Base-by-base conservation (phyloP, 192 early-diverging fungal genomes). In the Globomyces pollinis-pini region DNA sequence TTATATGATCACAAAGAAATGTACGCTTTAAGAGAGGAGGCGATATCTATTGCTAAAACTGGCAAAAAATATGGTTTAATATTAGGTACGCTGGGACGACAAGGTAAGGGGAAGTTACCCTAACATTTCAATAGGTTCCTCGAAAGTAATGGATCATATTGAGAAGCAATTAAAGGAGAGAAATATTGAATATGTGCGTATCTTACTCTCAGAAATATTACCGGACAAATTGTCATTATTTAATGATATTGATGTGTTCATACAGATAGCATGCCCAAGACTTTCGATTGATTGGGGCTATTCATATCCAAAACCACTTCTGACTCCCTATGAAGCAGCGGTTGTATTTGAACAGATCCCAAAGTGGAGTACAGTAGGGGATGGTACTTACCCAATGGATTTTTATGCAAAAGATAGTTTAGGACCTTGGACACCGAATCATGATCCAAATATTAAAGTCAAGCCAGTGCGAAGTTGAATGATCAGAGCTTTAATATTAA, bases 271-370 rank as follows among this genome's bases (percentile, higher is more conserved):
- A 0, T 99, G 96, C 65, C 96, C 96, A 41, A 74, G 96, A 15
- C 76, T 99, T 28, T 94, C 91, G 0, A 99, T 99, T 38, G 96
- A 99, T 69, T 99, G 96, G 96, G 96, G 96, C 0, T 92, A 96
- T 73, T 88, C 92, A 2, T 99, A 94, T 66, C 58, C 85, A 2
- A 90, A 86, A 57, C 94, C 96, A 20, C 68, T 99, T 34, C 69
- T 99, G 44, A 89, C 88, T 13, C 93, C 96, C 0, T 99, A 99
- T 60, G 96, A 99, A 68, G 90, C 89, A 21, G 85, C 90, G 0
- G 90, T 99, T 29, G 88, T 84, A 0, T 78, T 99, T 50, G 86
- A 84, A 45, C 75, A 76, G 20, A 78, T 79, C 8, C 80, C 86
- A 59, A 92, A 87, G 86, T 84, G 88, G 67, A 74, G 87, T 29